A percentile compares a stretch with the other conserved stretches of the same genome.
Evolutionary conservation across 768 basidiomycete species (phyloP).

Genomic region (Filobasidium wieringae): DNA sequence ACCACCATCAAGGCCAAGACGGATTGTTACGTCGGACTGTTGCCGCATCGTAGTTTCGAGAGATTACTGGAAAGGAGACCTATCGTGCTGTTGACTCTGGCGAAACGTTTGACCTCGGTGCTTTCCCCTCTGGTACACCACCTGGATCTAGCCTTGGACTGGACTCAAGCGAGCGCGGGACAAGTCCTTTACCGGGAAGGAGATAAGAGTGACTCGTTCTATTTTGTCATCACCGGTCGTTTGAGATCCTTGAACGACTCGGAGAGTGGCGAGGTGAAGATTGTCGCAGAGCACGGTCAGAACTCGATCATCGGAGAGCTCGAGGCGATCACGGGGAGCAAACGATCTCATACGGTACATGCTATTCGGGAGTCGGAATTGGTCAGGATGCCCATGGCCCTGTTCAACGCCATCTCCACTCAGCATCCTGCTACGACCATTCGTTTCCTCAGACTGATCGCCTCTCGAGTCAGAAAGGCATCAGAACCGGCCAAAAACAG

Average conservation of each 20-base stretch:
- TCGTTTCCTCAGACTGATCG: constrained; percentile 49
- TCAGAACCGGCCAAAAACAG: constrained; percentile 37
- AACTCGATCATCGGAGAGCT: constrained; percentile 95
- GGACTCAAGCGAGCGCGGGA: constrained; percentile 94
- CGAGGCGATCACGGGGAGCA: constrained; percentile 87
- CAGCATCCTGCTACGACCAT: constrained; percentile 39
- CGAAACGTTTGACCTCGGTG: constrained; percentile 89
- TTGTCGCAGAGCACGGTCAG: constrained; percentile 88
- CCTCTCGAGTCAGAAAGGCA: constrained; percentile 57
- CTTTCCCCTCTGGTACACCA: constrained; percentile 90
- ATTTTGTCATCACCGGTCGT: constrained; percentile 70
- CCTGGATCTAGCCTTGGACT: constrained; percentile 91
- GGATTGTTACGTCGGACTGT: constrained; percentile 92
- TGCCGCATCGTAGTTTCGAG: constrained; percentile 78
- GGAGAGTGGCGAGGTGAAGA: constrained; percentile 61
- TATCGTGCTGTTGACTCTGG: constrained; percentile 86
- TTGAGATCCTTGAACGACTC: constrained; percentile 77
- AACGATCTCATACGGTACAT: constrained; percentile 79
- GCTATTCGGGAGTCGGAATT: constrained; percentile 97
- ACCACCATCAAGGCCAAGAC: constrained; percentile 92
- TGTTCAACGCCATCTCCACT: constrained; percentile 79
- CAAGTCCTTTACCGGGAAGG: constrained; percentile 84
- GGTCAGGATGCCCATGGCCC: constrained; percentile 87
- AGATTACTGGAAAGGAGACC: constrained; percentile 83
- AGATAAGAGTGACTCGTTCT: constrained; percentile 87